Evolutionary conservation across 1,284 basidiomycete genomes (phyloP).

Genomic region (Pisolithus thermaeus): DNA sequence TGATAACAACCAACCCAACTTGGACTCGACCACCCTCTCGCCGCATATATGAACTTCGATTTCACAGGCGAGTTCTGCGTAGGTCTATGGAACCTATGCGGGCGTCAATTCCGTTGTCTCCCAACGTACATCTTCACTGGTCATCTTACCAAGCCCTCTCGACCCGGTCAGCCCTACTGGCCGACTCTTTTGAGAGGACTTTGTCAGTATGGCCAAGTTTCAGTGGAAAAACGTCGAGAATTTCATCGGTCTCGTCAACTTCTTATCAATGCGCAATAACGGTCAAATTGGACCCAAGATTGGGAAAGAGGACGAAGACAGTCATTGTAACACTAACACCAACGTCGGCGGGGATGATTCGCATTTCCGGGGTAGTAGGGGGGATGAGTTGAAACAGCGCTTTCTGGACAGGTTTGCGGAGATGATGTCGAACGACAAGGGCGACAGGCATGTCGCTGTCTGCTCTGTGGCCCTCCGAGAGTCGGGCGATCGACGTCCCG

Average conservation of each 20-base stretch:
- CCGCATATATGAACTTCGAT: too few relatives aligned
- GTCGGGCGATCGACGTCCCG: not conserved
- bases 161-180: too few relatives aligned
- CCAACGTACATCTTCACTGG: too few relatives aligned
- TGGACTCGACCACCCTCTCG: too few relatives aligned
- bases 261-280: not conserved
- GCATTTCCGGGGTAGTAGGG: not conserved
- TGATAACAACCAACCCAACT: too few relatives aligned
- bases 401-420: too few relatives aligned
- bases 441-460: not conserved
- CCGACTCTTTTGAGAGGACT: too few relatives aligned
- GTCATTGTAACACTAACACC: not conserved
- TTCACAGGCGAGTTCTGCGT: too few relatives aligned
- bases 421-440: not conserved
- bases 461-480: not conserved
- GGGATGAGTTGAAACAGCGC: too few relatives aligned
- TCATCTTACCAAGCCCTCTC: too few relatives aligned
- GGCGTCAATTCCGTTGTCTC: too few relatives aligned
- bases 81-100: too few relatives aligned
- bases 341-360: not conserved
- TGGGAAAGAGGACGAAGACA: not conserved
- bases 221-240: slow-evolving; percentile 1
- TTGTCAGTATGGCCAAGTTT: not conserved
- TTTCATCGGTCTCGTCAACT: not conserved
- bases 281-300: not conserved